Conservation (phyloP, 2,329 filamentous ascomycete genomes). For the Aspergillus tamarii region DNA sequence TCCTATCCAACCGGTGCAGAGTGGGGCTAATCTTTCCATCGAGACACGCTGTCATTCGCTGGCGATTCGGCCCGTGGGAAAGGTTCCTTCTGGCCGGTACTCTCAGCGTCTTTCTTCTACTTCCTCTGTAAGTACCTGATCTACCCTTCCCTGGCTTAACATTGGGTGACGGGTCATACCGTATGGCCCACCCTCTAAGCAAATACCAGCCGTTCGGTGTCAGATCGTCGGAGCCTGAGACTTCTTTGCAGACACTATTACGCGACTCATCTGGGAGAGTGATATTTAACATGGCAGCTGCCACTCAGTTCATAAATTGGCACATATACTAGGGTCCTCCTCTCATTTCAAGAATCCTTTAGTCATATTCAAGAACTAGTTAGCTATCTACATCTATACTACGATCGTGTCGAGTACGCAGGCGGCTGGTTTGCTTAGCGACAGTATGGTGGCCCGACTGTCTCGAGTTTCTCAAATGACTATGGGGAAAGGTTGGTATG, state of each 20-base stretch:
- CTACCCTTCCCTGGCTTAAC: background rate
- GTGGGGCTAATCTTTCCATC: constrained; percentile 9
- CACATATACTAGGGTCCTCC: no score
- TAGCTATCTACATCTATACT: background rate
- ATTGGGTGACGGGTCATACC: background rate
- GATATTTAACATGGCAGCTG: background rate
- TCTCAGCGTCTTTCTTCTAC: constrained; percentile 1
- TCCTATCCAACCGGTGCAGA: background rate
- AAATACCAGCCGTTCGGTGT: constrained; percentile 1
- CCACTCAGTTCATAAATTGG: background rate
- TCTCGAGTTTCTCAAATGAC: background rate
- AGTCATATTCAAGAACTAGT: no score
- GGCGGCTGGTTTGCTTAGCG: background rate
- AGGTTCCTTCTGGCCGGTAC: constrained; percentile 13
- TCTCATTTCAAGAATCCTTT: no score
- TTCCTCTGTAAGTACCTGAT: background rate
- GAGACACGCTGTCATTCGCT: constrained; percentile 14
- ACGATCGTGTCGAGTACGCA: background rate
- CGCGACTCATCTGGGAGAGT: background rate
- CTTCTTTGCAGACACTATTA: background rate
- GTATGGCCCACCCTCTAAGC: background rate
- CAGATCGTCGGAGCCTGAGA: background rate
- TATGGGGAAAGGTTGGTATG: background rate
- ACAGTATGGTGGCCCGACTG: background rate
- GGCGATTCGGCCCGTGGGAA: constrained; percentile 19